Conservation (phyloP, 805 yeast species). For the Brettanomyces naardenensis region DNA sequence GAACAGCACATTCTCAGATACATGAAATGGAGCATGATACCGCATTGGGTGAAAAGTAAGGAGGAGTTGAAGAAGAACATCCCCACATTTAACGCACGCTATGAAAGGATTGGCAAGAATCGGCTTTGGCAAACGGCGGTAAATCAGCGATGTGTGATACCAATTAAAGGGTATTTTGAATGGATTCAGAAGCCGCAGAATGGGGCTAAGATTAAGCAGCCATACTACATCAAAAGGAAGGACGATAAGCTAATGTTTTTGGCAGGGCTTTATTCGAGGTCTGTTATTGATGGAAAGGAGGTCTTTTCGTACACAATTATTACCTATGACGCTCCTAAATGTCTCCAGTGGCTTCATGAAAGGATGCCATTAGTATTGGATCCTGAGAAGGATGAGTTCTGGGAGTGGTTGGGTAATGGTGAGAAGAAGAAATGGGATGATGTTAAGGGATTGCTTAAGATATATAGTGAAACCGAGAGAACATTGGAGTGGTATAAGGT, state of each 20-base stretch:
- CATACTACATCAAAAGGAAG: conserved; percentile 56
- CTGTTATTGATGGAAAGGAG: conserved; percentile 17
- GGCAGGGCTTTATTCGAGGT: conserved; percentile 46
- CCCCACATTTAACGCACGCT: conserved; percentile 66
- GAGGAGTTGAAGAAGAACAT: conserved; percentile 28
- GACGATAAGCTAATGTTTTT: conserved; percentile 49
- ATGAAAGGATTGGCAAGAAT: conserved; percentile 48
- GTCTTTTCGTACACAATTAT: conserved; percentile 56
- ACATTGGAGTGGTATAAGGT: conserved; percentile 50
- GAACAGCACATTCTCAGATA: conserved; percentile 28
- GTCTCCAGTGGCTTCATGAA: conserved; percentile 59
- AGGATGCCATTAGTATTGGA: conserved; percentile 71
- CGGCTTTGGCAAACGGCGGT: conserved; percentile 50
- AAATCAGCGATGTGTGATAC: conserved; percentile 60
- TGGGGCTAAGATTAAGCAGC: conserved; percentile 37
- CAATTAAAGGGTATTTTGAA: conserved; percentile 80
- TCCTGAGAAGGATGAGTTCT: conserved; percentile 52
- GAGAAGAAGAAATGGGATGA: conserved; percentile 29
- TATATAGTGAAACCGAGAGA: conserved; percentile 22
- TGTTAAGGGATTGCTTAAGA: conserved; percentile 33
- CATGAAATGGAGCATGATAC: conserved; percentile 81
- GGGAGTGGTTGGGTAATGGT: conserved; percentile 51
- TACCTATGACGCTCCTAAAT: conserved; percentile 62
- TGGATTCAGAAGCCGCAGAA: conserved; percentile 38
- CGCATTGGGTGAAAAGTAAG: conserved; percentile 46